Conservation (phyloP, 2,329 filamentous ascomycete genomes). For the Daldinia sp. region DNA sequence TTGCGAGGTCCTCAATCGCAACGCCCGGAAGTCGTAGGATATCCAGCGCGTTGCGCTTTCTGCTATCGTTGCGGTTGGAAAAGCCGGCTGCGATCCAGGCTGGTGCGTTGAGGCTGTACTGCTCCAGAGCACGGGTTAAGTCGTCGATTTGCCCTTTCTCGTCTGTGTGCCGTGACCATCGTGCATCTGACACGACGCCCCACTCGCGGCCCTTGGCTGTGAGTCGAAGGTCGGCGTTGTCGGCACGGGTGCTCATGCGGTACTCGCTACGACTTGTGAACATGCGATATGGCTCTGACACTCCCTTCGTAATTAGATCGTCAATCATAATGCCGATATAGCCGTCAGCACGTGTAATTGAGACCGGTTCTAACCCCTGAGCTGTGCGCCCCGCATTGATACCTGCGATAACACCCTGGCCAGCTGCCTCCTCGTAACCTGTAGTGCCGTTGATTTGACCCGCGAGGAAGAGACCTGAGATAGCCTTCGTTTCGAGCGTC, state of each 20-base stretch:
- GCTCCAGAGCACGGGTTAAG: slow-evolving; percentile 71
- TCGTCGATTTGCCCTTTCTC: slow-evolving; percentile 75
- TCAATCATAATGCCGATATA: slow-evolving; percentile 99
- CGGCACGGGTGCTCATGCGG: slow-evolving; percentile 88
- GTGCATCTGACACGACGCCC: slow-evolving; percentile 81
- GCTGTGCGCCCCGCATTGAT: slow-evolving; percentile 92
- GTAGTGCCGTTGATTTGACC: slow-evolving; percentile 99
- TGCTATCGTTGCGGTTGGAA: slow-evolving; percentile 73
- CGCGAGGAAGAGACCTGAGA: slow-evolving; percentile 88
- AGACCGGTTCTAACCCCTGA: slow-evolving; percentile 72
- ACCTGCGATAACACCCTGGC: slow-evolving; percentile 90
- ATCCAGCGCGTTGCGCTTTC: slow-evolving; percentile 79
- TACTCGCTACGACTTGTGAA: slow-evolving; percentile 97
- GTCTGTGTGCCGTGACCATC: slow-evolving; percentile 78
- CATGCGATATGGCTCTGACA: slow-evolving; percentile 97
- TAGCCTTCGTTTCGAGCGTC: slow-evolving; percentile 94
- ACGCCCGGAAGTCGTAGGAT: slow-evolving; percentile 77
- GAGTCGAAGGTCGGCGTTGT: slow-evolving; percentile 92
- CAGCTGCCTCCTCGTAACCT: slow-evolving; percentile 96
- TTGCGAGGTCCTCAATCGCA: slow-evolving; percentile 67
- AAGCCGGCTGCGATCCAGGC: slow-evolving; percentile 80
- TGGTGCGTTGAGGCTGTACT: slow-evolving; percentile 68
- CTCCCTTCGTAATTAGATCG: slow-evolving; percentile 95
- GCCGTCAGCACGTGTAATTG: slow-evolving; percentile 83
- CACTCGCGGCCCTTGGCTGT: slow-evolving; percentile 81